Conservation (phyloP, 495 filamentous ascomycete genomes). For the Penicillium flavigenum region DNA sequence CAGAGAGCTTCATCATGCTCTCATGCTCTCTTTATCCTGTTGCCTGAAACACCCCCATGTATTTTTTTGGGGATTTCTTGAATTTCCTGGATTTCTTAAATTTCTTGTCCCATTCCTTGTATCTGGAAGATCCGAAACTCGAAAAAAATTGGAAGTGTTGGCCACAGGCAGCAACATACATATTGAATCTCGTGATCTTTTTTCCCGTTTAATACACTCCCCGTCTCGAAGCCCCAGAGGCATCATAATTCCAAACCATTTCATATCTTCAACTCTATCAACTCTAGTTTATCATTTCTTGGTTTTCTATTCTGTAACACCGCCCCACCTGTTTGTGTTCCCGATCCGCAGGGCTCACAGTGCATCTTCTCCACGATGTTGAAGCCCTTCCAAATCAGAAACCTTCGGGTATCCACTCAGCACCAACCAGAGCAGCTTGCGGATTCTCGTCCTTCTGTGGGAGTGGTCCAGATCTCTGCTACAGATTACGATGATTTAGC, state of each 20-base stretch:
- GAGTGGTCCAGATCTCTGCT: slow-evolving; percentile 41
- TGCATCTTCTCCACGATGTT: slow-evolving; percentile 30
- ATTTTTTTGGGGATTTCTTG: background rate
- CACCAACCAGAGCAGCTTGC: slow-evolving; percentile 1
- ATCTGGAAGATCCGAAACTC: background rate
- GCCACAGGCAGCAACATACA: slow-evolving; percentile 30
- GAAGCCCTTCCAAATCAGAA: slow-evolving; percentile 46
- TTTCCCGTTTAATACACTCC: slow-evolving; percentile 11
- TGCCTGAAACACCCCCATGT: slow-evolving; percentile 15
- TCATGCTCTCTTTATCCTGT: slow-evolving; percentile 8
- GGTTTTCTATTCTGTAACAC: slow-evolving; percentile 13
- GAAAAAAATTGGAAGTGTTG: background rate
- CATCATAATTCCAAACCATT: slow-evolving; percentile 6
- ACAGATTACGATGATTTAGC: slow-evolving; percentile 52
- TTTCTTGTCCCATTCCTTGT: background rate
- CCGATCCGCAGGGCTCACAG: slow-evolving; percentile 1
- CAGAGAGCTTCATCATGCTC: slow-evolving; percentile 5
- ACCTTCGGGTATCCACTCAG: slow-evolving; percentile 30
- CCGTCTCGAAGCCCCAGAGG: slow-evolving; percentile 4
- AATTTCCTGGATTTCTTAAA: background rate
- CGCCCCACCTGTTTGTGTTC: slow-evolving; percentile 12
- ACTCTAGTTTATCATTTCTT: background rate
- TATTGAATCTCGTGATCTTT: slow-evolving; percentile 10
- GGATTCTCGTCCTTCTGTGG: slow-evolving; percentile 12
- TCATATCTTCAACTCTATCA: slow-evolving; percentile 5